Evolutionary conservation across 306 rosid species (phyloP).

Genomic region (Trifolium subterraneum): DNA sequence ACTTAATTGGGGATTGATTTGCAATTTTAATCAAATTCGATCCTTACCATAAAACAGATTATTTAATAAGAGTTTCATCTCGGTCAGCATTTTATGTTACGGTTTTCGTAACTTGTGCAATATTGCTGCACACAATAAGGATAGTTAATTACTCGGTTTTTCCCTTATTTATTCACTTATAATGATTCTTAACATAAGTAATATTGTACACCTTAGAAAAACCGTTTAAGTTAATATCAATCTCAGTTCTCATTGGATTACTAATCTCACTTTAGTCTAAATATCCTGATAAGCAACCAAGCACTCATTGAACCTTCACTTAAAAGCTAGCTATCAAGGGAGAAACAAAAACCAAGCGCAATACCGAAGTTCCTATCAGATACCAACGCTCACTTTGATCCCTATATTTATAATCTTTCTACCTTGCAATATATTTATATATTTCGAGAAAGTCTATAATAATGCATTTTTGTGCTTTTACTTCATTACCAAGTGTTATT

Average conservation of each 20-base stretch:
- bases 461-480: constrained; percentile 26
- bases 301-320: neutral
- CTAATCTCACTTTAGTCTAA: neutral
- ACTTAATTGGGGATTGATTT: constrained; percentile 10
- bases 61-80: neutral
- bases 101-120: neutral
- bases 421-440: constrained; percentile 7
- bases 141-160: neutral
- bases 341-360: neutral
- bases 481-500: neutral
- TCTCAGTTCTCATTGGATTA: neutral
- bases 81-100: neutral
- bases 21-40: constrained; percentile 1
- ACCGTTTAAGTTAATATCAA: neutral
- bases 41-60: neutral
- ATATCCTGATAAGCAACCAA: neutral
- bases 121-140: neutral
- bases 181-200: neutral
- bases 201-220: neutral
- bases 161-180: neutral
- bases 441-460: neutral
- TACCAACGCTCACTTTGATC: neutral
- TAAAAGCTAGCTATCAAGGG: neutral
- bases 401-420: neutral
- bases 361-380: constrained; percentile 1